These are phyloP conservation scores for Lactifluus piperatus DNA, from an alignment of 768 basidiomycete species.

Conservation along the genomic window DNA sequence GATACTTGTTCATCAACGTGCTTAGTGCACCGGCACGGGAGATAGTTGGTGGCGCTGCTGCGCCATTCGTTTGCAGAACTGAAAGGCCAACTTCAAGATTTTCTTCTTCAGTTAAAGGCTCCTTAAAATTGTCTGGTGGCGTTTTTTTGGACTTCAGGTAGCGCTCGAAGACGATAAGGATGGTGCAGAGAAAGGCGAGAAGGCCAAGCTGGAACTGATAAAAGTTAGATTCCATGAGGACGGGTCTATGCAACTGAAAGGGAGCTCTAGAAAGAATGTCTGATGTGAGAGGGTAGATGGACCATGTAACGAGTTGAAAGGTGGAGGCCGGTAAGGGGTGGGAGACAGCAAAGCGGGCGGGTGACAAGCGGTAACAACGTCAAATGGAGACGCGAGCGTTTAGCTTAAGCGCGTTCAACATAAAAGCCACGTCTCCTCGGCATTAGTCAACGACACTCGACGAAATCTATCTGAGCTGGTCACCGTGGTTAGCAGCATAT, in stretches of 20 bases:
- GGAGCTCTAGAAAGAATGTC: not conserved
- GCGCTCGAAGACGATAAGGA: slow-evolving; percentile 20
- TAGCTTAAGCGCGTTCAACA: not conserved
- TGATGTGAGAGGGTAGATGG: not conserved
- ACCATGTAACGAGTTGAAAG: not conserved
- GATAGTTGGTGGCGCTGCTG: not conserved
- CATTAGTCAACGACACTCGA: not conserved
- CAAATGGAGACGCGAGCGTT: not conserved
- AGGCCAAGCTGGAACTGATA: slow-evolving; percentile 26
- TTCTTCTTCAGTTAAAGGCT: slow-evolving; percentile 8
- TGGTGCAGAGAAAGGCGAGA: slow-evolving; percentile 19
- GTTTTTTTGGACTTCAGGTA: slow-evolving; percentile 19
- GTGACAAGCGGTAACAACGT: not conserved
- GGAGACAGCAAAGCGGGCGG: not conserved
- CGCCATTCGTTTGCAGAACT: not conserved
- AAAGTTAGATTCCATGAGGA: slow-evolving; percentile 17
- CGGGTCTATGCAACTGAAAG: not conserved
- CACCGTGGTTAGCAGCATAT: not conserved
- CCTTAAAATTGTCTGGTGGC: not conserved
- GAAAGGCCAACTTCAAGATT: slow-evolving; percentile 7
- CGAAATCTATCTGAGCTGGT: not conserved
- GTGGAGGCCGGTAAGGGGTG: not conserved
- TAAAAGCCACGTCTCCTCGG: not conserved
- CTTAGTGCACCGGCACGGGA: slow-evolving; percentile 13
- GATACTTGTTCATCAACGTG: slow-evolving; percentile 18